These are phyloP conservation scores for Venturia aucupariae DNA, from an alignment of 2,329 filamentous ascomycete species.

Conservation along the genomic window DNA sequence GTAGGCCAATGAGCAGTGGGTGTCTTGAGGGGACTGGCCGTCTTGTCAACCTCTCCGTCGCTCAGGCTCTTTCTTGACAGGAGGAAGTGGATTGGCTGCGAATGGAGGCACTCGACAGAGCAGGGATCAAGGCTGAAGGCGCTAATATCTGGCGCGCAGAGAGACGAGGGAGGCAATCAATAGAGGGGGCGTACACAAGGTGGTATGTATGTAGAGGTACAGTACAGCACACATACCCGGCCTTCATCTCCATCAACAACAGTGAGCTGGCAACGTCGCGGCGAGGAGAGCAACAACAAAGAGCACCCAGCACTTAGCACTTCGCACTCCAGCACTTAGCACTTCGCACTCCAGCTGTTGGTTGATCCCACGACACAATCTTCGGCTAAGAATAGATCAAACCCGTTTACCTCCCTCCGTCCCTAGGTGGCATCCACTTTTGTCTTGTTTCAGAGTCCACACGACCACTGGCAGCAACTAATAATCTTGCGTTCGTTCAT, in stretches of 20 bases:
- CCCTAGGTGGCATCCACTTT: background rate
- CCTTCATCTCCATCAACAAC: background rate
- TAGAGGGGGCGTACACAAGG: background rate
- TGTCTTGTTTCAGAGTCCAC: background rate
- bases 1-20: background rate
- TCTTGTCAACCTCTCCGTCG: background rate
- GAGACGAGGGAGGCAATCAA: conserved; percentile 2
- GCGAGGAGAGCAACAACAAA: background rate
- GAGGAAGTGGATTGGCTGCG: conserved; percentile 3
- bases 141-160: conserved; percentile 8
- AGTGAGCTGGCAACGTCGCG: background rate
- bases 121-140: conserved; percentile 6
- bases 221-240: no score
- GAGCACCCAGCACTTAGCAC: no score
- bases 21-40: background rate
- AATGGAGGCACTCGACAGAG: background rate
- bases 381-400: background rate
- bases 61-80: background rate
- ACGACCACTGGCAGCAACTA: background rate
- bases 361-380: background rate
- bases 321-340: no score
- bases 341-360: no score
- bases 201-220: background rate
- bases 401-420: no score
- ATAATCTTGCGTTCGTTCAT: background rate